A percentile compares a stretch with the other conserved stretches of the same genome.
Evolutionary conservation across 2,329 filamentous ascomycete species (phyloP).

Genomic region (Colletotrichum magnum): DNA sequence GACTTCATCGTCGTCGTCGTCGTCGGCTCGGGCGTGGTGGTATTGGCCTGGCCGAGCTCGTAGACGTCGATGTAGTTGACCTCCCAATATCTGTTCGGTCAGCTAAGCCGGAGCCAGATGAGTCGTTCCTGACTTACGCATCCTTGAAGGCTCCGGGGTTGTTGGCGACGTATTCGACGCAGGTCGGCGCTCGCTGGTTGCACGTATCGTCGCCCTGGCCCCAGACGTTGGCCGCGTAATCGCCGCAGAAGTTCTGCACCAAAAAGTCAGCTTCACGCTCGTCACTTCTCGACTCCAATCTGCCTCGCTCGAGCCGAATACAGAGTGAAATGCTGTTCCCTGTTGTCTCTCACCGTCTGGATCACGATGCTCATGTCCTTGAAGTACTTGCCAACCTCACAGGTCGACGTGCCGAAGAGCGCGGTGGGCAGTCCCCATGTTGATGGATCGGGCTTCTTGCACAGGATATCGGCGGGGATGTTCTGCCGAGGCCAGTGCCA

Average conservation of each 20-base stretch:
- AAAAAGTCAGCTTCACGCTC: slow-evolving; percentile 7
- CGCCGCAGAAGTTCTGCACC: slow-evolving; percentile 78
- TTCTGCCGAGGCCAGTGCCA: slow-evolving; percentile 81
- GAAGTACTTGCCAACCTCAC: slow-evolving; percentile 77
- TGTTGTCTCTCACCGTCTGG: slow-evolving; percentile 67
- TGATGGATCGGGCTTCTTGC: slow-evolving; percentile 71
- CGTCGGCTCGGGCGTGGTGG: slow-evolving; percentile 42
- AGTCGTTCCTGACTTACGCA: slow-evolving; percentile 46
- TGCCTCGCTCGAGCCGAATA: background rate
- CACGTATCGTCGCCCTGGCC: slow-evolving; percentile 53
- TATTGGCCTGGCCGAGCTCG: slow-evolving; percentile 40
- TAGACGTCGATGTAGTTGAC: slow-evolving; percentile 69
- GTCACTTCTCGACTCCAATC: no score
- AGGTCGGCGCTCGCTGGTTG: slow-evolving; percentile 57
- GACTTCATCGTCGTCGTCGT: slow-evolving; percentile 47
- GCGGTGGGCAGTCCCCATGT: slow-evolving; percentile 79
- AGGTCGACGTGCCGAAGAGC: slow-evolving; percentile 74
- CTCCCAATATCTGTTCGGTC: slow-evolving; percentile 60
- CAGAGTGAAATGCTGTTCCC: background rate
- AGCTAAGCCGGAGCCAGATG: slow-evolving; percentile 7
- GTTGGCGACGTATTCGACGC: slow-evolving; percentile 61
- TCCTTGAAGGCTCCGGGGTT: slow-evolving; percentile 60
- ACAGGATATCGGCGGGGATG: slow-evolving; percentile 76
- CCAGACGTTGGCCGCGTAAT: slow-evolving; percentile 74
- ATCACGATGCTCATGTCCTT: slow-evolving; percentile 79